Percentiles rank a stretch among this genome's conserved stretches.
Conservation (phyloP, 1,139 yeast genomes). For the Zygoascus sp. region DNA sequence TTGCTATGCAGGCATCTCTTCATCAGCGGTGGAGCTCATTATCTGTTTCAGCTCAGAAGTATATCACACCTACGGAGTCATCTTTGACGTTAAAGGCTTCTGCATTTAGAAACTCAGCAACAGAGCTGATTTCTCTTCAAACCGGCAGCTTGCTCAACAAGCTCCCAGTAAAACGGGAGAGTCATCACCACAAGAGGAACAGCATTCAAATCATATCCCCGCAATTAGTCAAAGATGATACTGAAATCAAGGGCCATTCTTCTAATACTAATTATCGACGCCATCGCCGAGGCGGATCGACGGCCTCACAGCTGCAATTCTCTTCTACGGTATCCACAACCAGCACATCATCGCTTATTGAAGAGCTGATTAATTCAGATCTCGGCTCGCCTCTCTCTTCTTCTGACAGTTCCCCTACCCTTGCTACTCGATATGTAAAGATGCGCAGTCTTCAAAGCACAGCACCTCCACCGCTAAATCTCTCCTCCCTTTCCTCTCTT, state of each 20-base stretch:
- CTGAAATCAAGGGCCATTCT: no score
- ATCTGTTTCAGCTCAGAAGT: conserved; percentile 1
- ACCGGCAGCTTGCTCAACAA: background rate
- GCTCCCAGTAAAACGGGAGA: background rate
- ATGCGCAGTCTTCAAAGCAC: background rate
- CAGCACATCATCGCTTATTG: background rate
- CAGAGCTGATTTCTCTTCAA: conserved; percentile 1
- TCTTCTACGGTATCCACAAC: background rate
- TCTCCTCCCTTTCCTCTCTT: background rate
- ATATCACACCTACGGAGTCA: background rate
- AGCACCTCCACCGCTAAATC: background rate
- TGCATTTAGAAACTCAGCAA: background rate
- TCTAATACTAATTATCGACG: no score
- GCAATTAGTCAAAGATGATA: background rate
- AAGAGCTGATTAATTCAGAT: background rate
- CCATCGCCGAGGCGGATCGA: background rate
- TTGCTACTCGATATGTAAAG: background rate
- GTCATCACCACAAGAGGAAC: background rate
- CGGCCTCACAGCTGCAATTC: background rate
- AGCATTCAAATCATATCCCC: background rate
- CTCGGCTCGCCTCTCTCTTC: conserved; percentile 1
- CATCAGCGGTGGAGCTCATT: conserved; percentile 22
- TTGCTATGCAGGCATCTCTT: conserved; percentile 18
- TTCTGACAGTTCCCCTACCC: conserved; percentile 7
- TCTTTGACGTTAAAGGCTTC: background rate